Percentiles rank a stretch among this genome's conserved stretches.
These are phyloP conservation scores for Diaporthe velutina DNA, from an alignment of 2,329 filamentous ascomycete species.

Conservation along the genomic window DNA sequence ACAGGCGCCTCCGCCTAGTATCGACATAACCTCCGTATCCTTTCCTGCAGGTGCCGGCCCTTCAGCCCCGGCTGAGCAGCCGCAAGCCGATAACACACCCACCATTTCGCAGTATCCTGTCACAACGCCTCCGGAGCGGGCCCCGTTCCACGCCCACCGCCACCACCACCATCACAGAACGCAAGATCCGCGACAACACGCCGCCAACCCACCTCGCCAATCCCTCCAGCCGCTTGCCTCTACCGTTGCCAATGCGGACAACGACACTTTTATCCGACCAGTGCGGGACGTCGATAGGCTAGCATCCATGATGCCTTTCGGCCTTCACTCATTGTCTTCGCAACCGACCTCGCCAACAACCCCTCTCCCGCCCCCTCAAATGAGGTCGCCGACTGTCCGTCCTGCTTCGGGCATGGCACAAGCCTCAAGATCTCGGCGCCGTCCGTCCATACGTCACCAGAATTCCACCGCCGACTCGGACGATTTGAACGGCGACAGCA, in stretches of 20 bases:
- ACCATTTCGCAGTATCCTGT: slow-evolving; percentile 72
- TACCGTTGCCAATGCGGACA: slow-evolving; percentile 75
- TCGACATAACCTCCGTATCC: slow-evolving; percentile 77
- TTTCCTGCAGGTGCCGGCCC: slow-evolving; percentile 54
- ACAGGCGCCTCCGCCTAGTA: slow-evolving; percentile 85
- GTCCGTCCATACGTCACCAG: slow-evolving; percentile 91
- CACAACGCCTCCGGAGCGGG: slow-evolving; percentile 79
- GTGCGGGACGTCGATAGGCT: slow-evolving; percentile 86
- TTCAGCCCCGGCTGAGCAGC: slow-evolving; percentile 57
- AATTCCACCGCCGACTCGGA: slow-evolving; percentile 91
- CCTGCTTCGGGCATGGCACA: slow-evolving; percentile 66
- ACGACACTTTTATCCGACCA: slow-evolving; percentile 82
- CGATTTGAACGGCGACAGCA: slow-evolving; percentile 87
- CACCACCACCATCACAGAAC: slow-evolving; percentile 63
- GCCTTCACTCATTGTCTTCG: slow-evolving; percentile 79
- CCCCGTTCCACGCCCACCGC: slow-evolving; percentile 58
- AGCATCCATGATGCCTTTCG: slow-evolving; percentile 82
- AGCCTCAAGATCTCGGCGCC: slow-evolving; percentile 70
- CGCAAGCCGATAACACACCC: slow-evolving; percentile 68
- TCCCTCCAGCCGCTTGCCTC: slow-evolving; percentile 76
- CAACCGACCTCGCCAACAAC: slow-evolving; percentile 94
- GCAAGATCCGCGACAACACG: slow-evolving; percentile 63
- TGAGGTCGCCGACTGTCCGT: slow-evolving; percentile 67
- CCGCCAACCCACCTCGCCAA: slow-evolving; percentile 63
- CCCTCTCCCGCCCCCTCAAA: slow-evolving; percentile 77